phyloP scores from a whole-genome alignment of 768 basidiomycete species.

The Russula ochroleuca region DNA sequence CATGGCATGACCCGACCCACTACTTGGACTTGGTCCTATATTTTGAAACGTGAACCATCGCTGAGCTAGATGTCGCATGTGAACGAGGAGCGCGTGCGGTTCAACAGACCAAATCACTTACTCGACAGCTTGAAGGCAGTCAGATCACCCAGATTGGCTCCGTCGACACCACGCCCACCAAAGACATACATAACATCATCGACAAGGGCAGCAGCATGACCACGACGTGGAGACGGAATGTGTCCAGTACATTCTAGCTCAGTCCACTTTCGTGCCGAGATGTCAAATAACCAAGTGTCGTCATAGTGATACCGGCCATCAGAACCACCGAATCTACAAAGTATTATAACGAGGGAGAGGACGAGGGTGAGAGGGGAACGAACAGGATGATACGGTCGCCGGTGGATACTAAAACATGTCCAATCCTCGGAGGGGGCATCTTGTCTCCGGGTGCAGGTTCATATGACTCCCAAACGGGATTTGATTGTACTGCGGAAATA shows the following conservation, averaged over 20 bases:
- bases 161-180: conserved; percentile 94
- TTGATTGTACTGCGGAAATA: conserved; percentile 60
- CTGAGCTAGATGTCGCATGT: conserved; percentile 55
- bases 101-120: conserved; percentile 42
- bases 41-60: conserved; percentile 99
- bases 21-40: conserved; percentile 93
- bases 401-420: conserved; percentile 80
- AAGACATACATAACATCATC: conserved; percentile 98
- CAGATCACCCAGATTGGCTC: conserved; percentile 89
- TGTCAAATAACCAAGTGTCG: conserved; percentile 94
- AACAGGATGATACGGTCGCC: conserved; percentile 45
- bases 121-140: conserved; percentile 97
- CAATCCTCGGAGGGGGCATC: conserved; percentile 77
- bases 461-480: conserved; percentile 77
- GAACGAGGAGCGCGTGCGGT: background rate
- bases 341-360: conserved; percentile 2
- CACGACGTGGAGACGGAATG: conserved; percentile 91
- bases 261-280: conserved; percentile 74
- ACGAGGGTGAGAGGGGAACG: conserved; percentile 18
- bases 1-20: conserved; percentile 96
- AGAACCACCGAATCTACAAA: conserved; percentile 84
- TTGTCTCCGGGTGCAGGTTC: conserved; percentile 54
- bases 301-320: conserved; percentile 97
- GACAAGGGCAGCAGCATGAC: conserved; percentile 91
- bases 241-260: conserved; percentile 95